Evolutionary conservation across 1,284 basidiomycete species (phyloP).

Genomic region (Puccinia coronata): DNA sequence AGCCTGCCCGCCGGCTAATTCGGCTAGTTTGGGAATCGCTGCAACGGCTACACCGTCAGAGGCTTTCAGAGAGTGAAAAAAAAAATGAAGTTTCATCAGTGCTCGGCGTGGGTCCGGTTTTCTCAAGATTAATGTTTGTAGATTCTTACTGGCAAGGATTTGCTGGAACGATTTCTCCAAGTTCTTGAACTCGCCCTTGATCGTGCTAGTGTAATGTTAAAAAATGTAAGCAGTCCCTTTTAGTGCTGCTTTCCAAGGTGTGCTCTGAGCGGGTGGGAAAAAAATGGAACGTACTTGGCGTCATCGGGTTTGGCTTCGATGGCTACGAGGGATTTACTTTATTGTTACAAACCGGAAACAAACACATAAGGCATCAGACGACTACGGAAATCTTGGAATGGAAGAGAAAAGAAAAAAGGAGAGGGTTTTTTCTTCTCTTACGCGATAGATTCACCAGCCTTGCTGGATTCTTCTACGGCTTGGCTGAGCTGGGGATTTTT

Average conservation of each 20-base stretch:
- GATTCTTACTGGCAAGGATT: slow-evolving; percentile 8
- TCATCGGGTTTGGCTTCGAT: slow-evolving; percentile 25
- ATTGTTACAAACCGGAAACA: not conserved
- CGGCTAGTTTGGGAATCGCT: slow-evolving; percentile 19
- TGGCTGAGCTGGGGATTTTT: slow-evolving; percentile 1
- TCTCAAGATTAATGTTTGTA: too few relatives aligned
- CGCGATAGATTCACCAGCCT: slow-evolving; percentile 15
- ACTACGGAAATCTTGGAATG: not conserved
- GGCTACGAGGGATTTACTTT: slow-evolving; percentile 8
- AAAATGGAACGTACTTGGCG: slow-evolving; percentile 9
- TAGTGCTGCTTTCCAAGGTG: too few relatives aligned
- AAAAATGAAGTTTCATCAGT: too few relatives aligned
- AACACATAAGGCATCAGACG: not conserved
- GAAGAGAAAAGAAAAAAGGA: not conserved
- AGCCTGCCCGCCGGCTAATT: not conserved
- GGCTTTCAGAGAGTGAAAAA: too few relatives aligned
- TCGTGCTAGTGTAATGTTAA: not conserved
- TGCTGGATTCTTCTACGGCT: not conserved
- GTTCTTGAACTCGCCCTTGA: slow-evolving; percentile 16
- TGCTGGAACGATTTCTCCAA: slow-evolving; percentile 21
- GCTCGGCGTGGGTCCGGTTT: too few relatives aligned
- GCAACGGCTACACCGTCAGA: slow-evolving; percentile 4
- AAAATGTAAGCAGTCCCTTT: not conserved
- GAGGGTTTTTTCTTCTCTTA: not conserved
- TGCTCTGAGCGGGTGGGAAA: too few relatives aligned